Conservation (phyloP, 441 rosid genomes). For the Breynia disticha region DNA sequence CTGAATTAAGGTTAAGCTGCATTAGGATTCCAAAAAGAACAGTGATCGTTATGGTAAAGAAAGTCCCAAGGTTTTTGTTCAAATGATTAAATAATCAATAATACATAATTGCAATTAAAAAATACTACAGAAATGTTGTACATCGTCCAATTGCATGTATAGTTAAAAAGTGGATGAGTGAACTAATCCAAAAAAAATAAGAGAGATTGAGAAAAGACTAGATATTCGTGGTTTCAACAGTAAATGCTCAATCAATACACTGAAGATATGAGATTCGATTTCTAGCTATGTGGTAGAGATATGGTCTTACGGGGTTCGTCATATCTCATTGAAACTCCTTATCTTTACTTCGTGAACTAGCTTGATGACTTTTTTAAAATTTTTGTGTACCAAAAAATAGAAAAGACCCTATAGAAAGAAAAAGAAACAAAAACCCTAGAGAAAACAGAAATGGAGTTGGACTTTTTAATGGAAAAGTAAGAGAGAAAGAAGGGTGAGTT, state of each 20-base stretch:
- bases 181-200: conserved; percentile 63
- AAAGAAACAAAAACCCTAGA: conserved; percentile 27
- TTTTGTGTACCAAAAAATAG: not conserved
- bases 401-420: not conserved
- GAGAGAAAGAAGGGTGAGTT: too few relatives aligned
- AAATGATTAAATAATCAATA: conserved; percentile 14
- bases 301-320: too few relatives aligned
- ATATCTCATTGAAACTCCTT: too few relatives aligned
- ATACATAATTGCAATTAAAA: conserved; percentile 20
- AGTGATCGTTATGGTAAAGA: too few relatives aligned
- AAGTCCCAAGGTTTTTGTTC: conserved; percentile 1
- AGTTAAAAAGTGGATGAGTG: conserved; percentile 21
- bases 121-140: conserved; percentile 16
- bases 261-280: too few relatives aligned
- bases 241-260: too few relatives aligned
- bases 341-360: too few relatives aligned
- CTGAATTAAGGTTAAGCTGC: too few relatives aligned
- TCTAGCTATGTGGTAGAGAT: too few relatives aligned
- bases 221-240: too few relatives aligned
- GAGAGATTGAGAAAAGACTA: conserved; percentile 17
- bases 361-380: too few relatives aligned
- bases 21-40: too few relatives aligned
- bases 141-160: conserved; percentile 34
- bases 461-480: conserved; percentile 6
- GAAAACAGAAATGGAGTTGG: conserved; percentile 25